Evolutionary conservation across 768 basidiomycete genomes (phyloP), one percentile per base, ranked within the genome.

Genomic region (Suillus placidus): DNA sequence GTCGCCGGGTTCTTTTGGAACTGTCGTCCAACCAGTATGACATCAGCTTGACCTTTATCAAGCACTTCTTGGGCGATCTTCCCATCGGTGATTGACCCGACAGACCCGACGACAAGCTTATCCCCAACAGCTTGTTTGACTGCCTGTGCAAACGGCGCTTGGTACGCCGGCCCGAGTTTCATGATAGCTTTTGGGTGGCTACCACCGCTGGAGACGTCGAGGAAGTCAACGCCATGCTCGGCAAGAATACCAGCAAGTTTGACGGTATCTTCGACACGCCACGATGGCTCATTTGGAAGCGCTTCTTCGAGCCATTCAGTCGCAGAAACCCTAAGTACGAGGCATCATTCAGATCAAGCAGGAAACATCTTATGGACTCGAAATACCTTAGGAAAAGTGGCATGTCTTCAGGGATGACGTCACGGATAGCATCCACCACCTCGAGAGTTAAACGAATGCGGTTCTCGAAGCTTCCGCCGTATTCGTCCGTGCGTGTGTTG

Each of bases 141-240:
- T 9, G 81, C 81, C n/a, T 80, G 79, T 0, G 87, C 83, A 64
- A 87, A 85, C 0, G 80, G 85, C 0, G 87, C 84, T 77, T 92
- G 87, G 68, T 83, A 87, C 2, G 80, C 10, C 34, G n/a, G n/a
- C 2, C 65, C 67, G 1, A 18, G 16, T 20, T 69, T 72, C 8
- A 71, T 13, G 5, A 65, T 40, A 65, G 85, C 85, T 51, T 71
- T 69, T 1, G 81, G 72, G 64, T 82, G 78, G 61, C 82, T 85
- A 1, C 92, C 93, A 4, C 87, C 91, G 0, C 83, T 82, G 5
- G 88, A 89, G 42, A 91, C 84, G 69, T 94, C 93, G 55, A 94
- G 76, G 42, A 94, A 79, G 74, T 94, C 93, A 61, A 94, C 84
- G 6, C 91, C 91, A 52, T 87, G 82, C 16, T 84, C 82, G 20